Percentiles rank a stretch among this genome's conserved stretches.
These are phyloP conservation scores for Mediolabrus comicus DNA, from an alignment of 108 stramenopile genomes.

Conservation along the genomic window DNA sequence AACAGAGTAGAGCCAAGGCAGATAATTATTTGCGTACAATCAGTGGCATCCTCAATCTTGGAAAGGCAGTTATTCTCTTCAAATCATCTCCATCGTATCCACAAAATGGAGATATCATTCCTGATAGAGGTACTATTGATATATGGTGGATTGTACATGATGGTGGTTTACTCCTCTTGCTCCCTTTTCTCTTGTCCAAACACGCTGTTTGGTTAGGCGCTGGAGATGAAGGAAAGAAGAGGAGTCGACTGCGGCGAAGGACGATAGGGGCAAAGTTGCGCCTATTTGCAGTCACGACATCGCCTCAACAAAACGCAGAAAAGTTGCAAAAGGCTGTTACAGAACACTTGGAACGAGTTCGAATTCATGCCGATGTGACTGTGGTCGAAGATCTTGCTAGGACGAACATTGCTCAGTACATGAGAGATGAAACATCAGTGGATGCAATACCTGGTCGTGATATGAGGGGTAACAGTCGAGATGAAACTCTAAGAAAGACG, in stretches of 20 bases:
- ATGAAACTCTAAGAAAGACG: neutral
- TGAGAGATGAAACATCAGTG: conserved; percentile 42
- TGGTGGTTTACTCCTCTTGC: conserved; percentile 74
- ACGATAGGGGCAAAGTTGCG: conserved; percentile 39
- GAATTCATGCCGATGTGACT: conserved; percentile 49
- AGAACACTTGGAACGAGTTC: conserved; percentile 38
- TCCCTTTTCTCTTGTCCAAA: conserved; percentile 68
- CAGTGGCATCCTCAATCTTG: conserved; percentile 54
- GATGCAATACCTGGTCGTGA: conserved; percentile 2
- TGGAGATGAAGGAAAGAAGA: conserved; percentile 9
- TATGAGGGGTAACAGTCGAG: neutral
- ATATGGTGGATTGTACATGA: conserved; percentile 84
- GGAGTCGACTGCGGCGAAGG: neutral
- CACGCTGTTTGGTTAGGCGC: conserved; percentile 47
- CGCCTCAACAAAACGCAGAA: conserved; percentile 33
- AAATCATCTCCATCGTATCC: conserved; percentile 39
- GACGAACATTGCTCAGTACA: conserved; percentile 44
- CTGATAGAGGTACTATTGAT: conserved; percentile 57
- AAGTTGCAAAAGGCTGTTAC: conserved; percentile 30
- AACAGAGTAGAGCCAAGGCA: conserved; percentile 20
- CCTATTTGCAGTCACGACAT: conserved; percentile 63
- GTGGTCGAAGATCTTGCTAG: conserved; percentile 41
- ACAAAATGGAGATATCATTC: conserved; percentile 1
- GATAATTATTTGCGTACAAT: conserved; percentile 46
- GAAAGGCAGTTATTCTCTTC: conserved; percentile 56